Evolutionary conservation across 2,329 filamentous ascomycete species (phyloP), one percentile per base, ranked within the genome.

Genomic region (Calonectria henricotiae): DNA sequence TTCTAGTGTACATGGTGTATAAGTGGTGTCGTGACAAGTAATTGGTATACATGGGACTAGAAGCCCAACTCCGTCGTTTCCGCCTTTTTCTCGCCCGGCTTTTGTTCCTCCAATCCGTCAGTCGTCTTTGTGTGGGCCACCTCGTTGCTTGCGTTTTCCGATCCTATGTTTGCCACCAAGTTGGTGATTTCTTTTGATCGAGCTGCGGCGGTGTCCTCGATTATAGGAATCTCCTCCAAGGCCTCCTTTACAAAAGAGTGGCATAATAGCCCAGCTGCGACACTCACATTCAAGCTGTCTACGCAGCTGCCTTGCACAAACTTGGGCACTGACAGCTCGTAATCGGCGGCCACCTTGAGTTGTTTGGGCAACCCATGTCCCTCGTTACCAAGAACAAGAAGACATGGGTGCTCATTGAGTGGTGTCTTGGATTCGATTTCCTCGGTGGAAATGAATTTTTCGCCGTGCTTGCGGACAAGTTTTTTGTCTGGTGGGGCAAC

Each of bases 251-350:
- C 79, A 78, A 96, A 94, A 0, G 91, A 86, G 73, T 91, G 88
- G 71, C 91, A 92, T 62, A 98, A 83, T 60, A 98, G 84, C 1
- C 90, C 94, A 7, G 94, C 90, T 1, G 96, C 96, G 23, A 97
- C 95, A 79, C 94, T 94, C 44, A 98, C 96, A 80, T 99, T 98
- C 80, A 99, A 83, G 81, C 95, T 98, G 82, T 98, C 96, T 3
- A 99, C 90, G 79, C 74, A 90, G 80, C 78, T 88, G 79, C 77
- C 85, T 72, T 79, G 84, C 47, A 82, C 87, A 73, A 81, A 88
- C 80, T 80, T 89, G 74, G 87, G 87, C 65, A 99, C 94, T 7
- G 91, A 89, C 5, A 92, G 76, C 74, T 91, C 86, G 35, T 85
- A 86, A 74, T 97, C 90, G 0, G 93, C 92, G 68, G 89, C 86